Evolutionary conservation across 305 asterid genomes (phyloP), one percentile per base, ranked within the genome.

Genomic region (Fraxinus xanthoxyloides): DNA sequence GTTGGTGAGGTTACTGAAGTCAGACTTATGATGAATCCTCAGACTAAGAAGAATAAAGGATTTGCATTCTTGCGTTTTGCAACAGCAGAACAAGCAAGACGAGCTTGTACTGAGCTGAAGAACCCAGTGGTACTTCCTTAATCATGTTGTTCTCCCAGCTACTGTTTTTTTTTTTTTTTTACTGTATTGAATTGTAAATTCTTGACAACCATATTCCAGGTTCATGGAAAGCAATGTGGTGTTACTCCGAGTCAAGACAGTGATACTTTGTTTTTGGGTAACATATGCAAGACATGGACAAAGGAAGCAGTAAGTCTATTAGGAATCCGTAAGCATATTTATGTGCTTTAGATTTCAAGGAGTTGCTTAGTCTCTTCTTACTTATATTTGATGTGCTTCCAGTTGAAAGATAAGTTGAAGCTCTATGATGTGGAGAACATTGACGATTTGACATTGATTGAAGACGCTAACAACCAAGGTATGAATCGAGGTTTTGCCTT

Each of bases 11-110:
- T 97, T 86, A 90, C 93, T 77, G 98, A 97, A 85, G 96, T 93
- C 82, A 93, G 99, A 84, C 99, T 97, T 78, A 89, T 97, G 97
- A 97, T 94, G 98, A 97, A 97, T 84, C 90, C 98, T 78, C 98
- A 92, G 88, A 93, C 98, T 46, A 93, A 92, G 88, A 97, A 94
- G 90, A 97, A 97, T 76, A 97, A 97, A 83, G 99, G 99, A 38
- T 97, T 97, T 89, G 99, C 99, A 10, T 97, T 97, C 89, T 91
- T 97, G 89, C 97, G 95, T 72, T 97, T 97, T 91, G 97, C 98
- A 61, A 92, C 97, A 3, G 92, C 93, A 67, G 98, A 94, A 77
- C 99, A 97, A 89, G 99, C 98, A 78, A 92, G 90, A 85, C 88
- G 93, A 72, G 99, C 99, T 85, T 97, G 97, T 89, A 81, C 88